Base-by-base conservation (phyloP, 495 filamentous ascomycete genomes). In the Aspergillus taichungensis region DNA sequence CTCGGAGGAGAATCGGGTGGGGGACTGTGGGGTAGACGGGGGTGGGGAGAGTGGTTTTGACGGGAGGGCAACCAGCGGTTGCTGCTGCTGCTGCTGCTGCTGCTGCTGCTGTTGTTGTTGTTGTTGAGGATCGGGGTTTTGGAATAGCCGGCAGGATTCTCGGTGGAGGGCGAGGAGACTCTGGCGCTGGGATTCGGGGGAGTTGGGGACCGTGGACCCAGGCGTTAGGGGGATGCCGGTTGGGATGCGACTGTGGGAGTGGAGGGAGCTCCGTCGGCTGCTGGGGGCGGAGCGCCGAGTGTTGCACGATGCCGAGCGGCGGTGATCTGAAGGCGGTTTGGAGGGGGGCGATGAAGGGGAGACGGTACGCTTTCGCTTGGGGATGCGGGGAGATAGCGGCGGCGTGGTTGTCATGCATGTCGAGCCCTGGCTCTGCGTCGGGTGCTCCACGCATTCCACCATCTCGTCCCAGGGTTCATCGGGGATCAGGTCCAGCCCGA, bases 91-190 rank as follows among this genome's bases (percentile, higher is more conserved):
- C 46, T 11, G 42, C 35, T 37, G 35, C 24, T 12, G 42, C 13
- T n/a, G 29, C 42, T 12, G n/a, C 13, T 45, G 24, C 30, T 29
- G 13, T 30, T 11, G 18, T n/a, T 41, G 8, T 41, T 29, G n/a
- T 30, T 45, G 11, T 12, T 12, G 29, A 7, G 31, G 14, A 3
- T 28, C 44, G 5, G 46, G 46, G 6, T 66, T 62, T 39, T 71
- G 64, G 37, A 73, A 73, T 2, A 73, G 52, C 18, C 69, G 67
- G 43, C 67, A 71, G 34, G 67, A 70, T 28, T 73, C 66, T 10
- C 69, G 64, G 38, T 73, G 69, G n/a, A 71, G 43, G 1, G 66
- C 67, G 8, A 73, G 32, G 2, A 73, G 55, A 11, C 62, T 60
- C 46, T 71, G 64, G 7, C 66, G 61, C 34, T 49, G 32, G 62